Base-by-base conservation (phyloP, 208 protist species). In the Crithidia fasciculata region DNA sequence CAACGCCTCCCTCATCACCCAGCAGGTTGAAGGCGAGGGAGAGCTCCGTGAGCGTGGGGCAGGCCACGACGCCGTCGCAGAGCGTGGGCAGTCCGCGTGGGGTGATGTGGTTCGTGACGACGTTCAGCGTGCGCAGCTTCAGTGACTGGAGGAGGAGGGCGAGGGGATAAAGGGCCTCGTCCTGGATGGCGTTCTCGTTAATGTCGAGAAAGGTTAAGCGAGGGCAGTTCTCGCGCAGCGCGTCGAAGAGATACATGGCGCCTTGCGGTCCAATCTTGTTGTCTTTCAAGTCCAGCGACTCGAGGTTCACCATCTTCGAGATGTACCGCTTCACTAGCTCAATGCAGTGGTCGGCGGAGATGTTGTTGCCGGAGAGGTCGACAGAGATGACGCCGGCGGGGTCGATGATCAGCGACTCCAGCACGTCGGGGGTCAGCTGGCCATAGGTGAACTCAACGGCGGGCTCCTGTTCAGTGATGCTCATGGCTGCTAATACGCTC, bases 131-230 rank as follows among this genome's bases (percentile, higher is more conserved):
- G 40, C 76, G 72, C 68, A 96, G 74, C 57, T 82, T 65, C 36
- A 28, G 78, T 8, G 83, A 68, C 63, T 83, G 66, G 9, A 96
- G 68, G 19, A 95, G 69, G 50, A 88, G 58, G 3, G 92, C 87
- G 19, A 95, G 72, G 3, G 75, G 52, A 57, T 88, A 83, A 37
- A 95, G 59, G 19, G 85, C 80, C 59, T 92, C 89, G 68, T 96
- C 85, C 59, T 90, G 84, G 49, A 95, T 93, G 19, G 78, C 79
- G 62, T 96, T 96, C 75, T 96, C 92, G 64, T 87, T 95, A 15
- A 96, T 74, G 58, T 95, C 89, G 16, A 96, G 69, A 74, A 94
- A 93, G 15, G 73, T 72, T 18, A 96, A 66, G 55, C 81, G 74
- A 5, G 76, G 81, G 64, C 89, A 96, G 59, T 83, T 50, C 54